phyloP scores from a whole-genome alignment of 768 basidiomycete genomes.

The Obba rivulosa region DNA sequence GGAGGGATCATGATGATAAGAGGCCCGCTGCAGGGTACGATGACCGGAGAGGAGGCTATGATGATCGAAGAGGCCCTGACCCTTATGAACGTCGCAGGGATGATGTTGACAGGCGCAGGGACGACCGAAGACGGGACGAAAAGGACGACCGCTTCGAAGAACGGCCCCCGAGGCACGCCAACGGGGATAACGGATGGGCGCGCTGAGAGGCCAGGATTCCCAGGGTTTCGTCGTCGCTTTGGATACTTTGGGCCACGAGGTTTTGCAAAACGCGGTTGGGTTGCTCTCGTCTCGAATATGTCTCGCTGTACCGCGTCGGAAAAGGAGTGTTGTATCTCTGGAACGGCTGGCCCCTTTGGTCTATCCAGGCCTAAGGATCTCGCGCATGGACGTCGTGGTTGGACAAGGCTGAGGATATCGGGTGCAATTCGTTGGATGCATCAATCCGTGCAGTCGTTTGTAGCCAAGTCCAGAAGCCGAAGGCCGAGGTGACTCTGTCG shows the following conservation, averaged over 20 bases:
- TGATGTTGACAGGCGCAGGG: constrained; percentile 60
- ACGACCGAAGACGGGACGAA: constrained; percentile 77
- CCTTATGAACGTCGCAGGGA: constrained; percentile 86
- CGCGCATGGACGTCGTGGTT: constrained; percentile 2
- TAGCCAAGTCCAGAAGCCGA: neutral
- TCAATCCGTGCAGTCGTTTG: too few relatives aligned
- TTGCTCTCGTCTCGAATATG: constrained; percentile 16
- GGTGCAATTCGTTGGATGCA: too few relatives aligned
- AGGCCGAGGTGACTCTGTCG: neutral
- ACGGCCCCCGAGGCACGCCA: constrained; percentile 63
- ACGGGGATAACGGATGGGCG: constrained; percentile 54
- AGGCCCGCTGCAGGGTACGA: constrained; percentile 85
- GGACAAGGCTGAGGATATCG: too few relatives aligned
- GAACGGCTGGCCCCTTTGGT: constrained; percentile 15
- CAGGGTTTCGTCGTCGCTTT: constrained; percentile 11
- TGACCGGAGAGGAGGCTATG: constrained; percentile 81
- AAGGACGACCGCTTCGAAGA: constrained; percentile 81
- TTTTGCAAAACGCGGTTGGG: constrained; percentile 19
- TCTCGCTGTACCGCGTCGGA: constrained; percentile 13
- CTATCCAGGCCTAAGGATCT: constrained; percentile 10
- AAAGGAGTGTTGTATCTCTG: constrained; percentile 19
- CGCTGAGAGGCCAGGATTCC: constrained; percentile 18
- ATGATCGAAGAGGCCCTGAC: constrained; percentile 81
- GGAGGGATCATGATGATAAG: constrained; percentile 79
- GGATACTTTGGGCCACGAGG: constrained; percentile 11